A percentile compares a stretch with the other conserved stretches of the same genome.
Evolutionary conservation across 1,284 basidiomycete species (phyloP).

Genomic region (Meripilus lineatus): DNA sequence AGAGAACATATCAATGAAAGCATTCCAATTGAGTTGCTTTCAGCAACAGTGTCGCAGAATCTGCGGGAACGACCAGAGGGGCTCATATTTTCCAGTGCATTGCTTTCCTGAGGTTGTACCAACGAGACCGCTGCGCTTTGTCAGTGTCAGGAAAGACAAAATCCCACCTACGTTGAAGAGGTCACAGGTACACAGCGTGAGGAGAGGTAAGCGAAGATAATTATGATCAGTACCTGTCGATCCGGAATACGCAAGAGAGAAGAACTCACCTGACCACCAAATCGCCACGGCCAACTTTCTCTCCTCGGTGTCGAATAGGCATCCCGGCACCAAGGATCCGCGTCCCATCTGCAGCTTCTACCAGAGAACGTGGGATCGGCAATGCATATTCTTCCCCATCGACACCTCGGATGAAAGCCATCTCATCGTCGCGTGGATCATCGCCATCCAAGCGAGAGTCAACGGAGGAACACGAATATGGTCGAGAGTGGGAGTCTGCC

Average conservation of each 20-base stretch:
- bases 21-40: too few relatives aligned
- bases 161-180: constrained; percentile 21
- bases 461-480: constrained; percentile 11
- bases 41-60: too few relatives aligned
- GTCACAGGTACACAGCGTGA: background rate
- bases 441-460: constrained; percentile 8
- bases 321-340: constrained; percentile 75
- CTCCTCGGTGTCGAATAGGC: constrained; percentile 65
- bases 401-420: constrained; percentile 59
- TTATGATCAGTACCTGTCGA: too few relatives aligned
- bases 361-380: constrained; percentile 58
- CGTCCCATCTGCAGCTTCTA: constrained; percentile 63
- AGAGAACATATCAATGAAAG: too few relatives aligned
- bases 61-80: background rate
- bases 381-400: constrained; percentile 65
- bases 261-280: constrained; percentile 66
- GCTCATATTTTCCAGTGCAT: constrained; percentile 22
- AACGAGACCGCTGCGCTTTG: constrained; percentile 21
- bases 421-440: constrained; percentile 30
- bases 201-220: background rate
- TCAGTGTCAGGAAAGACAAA: constrained; percentile 26
- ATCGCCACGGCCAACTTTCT: constrained; percentile 68
- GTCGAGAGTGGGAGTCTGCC: constrained; percentile 40
- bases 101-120: constrained; percentile 26
- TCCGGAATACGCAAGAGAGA: too few relatives aligned